These are phyloP conservation scores for Zygnema circumcarinatum DNA, from an alignment of 139 green algal species.

Conservation along the genomic window DNA sequence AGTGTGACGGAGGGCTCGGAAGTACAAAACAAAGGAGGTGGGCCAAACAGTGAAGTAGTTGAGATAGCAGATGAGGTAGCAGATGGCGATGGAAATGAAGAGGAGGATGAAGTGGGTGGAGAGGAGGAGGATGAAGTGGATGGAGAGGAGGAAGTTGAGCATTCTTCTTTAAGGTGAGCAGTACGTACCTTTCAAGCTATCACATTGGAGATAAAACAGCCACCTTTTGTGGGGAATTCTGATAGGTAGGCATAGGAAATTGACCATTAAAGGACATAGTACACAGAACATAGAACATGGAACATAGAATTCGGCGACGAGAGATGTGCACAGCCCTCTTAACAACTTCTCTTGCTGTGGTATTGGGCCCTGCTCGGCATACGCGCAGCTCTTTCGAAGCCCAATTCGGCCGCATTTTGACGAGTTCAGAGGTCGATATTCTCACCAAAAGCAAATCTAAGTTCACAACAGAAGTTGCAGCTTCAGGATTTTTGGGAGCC, in stretches of 20 bases:
- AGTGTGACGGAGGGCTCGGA: neutral
- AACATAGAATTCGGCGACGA: neutral
- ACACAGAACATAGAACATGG: neutral
- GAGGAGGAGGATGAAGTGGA: slow-evolving; percentile 18
- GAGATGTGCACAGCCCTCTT: neutral
- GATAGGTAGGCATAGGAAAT: neutral
- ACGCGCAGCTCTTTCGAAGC: slow-evolving; percentile 10
- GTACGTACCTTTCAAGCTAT: too few species aligned
- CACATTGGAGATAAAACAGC: too few species aligned
- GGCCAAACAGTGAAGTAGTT: neutral
- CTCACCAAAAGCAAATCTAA: neutral
- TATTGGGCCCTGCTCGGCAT: neutral
- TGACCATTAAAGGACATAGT: neutral
- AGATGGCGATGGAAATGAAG: slow-evolving; percentile 18
- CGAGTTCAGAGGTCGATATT: neutral
- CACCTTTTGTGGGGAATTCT: neutral
- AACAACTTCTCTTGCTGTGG: neutral
- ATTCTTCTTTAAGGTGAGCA: too few species aligned
- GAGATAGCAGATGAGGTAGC: neutral
- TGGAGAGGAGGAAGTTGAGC: neutral
- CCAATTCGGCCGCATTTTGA: neutral
- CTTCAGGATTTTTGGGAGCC: neutral
- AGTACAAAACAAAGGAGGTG: neutral
- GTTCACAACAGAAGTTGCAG: neutral
- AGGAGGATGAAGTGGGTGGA: slow-evolving; percentile 3